These are phyloP conservation scores for Melaleuca alternifolia DNA, from an alignment of 345 rosid species.

Conservation along the genomic window DNA sequence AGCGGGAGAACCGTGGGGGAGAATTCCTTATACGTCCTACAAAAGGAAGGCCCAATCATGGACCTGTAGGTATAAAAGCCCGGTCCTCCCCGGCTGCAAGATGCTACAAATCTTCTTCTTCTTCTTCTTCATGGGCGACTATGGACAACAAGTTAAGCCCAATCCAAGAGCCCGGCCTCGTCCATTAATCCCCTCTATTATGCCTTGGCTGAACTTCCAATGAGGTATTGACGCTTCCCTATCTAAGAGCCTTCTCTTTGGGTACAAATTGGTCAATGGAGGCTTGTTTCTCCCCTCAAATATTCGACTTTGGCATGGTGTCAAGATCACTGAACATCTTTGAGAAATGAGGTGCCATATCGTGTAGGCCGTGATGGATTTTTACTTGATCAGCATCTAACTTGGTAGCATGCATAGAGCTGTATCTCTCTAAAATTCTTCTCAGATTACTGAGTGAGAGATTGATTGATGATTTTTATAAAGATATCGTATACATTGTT, in stretches of 20 bases:
- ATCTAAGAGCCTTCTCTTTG: not conserved
- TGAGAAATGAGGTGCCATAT: not conserved
- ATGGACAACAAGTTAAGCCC: not conserved
- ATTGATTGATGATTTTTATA: not conserved
- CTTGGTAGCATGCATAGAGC: not conserved
- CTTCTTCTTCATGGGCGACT: not conserved
- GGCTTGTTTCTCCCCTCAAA: not conserved
- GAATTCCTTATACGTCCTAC: too few species aligned
- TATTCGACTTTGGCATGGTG: not conserved
- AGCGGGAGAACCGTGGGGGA: too few species aligned
- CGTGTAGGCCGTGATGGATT: not conserved
- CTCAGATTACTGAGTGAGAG: not conserved
- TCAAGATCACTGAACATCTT: not conserved
- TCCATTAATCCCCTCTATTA: not conserved
- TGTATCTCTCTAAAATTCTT: not conserved
- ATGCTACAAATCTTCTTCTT: not conserved
- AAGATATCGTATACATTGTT: fast-evolving
- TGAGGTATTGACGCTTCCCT: not conserved
- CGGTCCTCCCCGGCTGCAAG: not conserved
- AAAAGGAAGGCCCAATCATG: not conserved
- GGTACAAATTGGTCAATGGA: not conserved
- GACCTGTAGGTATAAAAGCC: not conserved
- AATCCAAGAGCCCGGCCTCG: not conserved
- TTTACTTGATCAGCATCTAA: not conserved
- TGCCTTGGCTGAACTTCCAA: not conserved